Conservation (phyloP, 345 rosid species). For the Erucastrum elatum region DNA sequence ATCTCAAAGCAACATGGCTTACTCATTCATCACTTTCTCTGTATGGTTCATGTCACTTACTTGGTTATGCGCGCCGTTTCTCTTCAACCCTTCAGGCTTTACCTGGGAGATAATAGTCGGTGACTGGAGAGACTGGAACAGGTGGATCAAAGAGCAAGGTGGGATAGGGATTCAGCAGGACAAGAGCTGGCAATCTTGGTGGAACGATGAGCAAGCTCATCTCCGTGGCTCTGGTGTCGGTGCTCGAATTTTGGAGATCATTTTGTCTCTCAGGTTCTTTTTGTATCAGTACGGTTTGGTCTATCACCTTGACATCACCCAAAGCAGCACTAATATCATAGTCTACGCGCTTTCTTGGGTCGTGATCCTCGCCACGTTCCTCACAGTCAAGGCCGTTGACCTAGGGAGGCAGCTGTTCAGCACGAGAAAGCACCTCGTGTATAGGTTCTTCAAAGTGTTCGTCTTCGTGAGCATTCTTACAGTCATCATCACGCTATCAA, state of each 20-base stretch:
- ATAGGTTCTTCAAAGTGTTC: conserved; percentile 77
- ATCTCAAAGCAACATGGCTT: conserved; percentile 82
- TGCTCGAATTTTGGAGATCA: conserved; percentile 69
- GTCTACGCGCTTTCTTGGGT: conserved; percentile 94
- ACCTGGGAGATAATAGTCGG: conserved; percentile 87
- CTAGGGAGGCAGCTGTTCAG: conserved; percentile 83
- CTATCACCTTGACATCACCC: conserved; percentile 95
- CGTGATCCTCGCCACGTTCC: conserved; percentile 75
- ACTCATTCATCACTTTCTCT: conserved; percentile 78
- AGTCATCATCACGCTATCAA: conserved; percentile 64
- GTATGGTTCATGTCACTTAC: conserved; percentile 96
- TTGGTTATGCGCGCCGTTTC: conserved; percentile 93
- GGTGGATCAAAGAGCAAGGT: conserved; percentile 94
- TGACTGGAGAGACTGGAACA: conserved; percentile 98
- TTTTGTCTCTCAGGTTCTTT: conserved; percentile 83
- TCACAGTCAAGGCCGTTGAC: conserved; percentile 86
- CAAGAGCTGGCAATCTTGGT: conserved; percentile 99
- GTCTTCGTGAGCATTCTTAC: conserved; percentile 72
- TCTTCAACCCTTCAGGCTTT: conserved; percentile 92
- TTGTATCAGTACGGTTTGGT: conserved; percentile 96
- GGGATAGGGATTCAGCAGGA: conserved; percentile 94
- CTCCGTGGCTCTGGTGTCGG: conserved; percentile 70
- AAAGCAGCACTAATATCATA: conserved; percentile 71
- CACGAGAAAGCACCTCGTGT: conserved; percentile 65
- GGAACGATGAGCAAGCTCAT: conserved; percentile 90